A percentile compares a stretch with the other conserved stretches of the same genome.
Conservation (phyloP, 495 filamentous ascomycete species). For the Tuber melanosporum region DNA sequence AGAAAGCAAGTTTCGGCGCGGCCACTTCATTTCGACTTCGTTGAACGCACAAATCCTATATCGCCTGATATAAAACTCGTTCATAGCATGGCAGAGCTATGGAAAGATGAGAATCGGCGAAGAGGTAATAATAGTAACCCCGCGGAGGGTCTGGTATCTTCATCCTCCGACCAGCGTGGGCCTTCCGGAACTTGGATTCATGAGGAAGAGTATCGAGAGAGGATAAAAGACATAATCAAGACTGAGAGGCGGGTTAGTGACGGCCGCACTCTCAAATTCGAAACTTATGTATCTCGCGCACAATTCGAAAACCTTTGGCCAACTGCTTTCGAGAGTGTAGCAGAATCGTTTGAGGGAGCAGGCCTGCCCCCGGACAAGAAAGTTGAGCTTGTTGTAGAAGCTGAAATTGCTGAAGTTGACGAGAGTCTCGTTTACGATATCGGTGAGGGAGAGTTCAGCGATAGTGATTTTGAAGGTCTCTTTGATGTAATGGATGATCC, state of each 20-base stretch:
- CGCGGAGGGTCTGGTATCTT: slow-evolving; percentile 67
- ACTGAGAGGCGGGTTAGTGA: slow-evolving; percentile 56
- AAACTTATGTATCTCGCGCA: slow-evolving; percentile 53
- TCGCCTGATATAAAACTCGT: slow-evolving; percentile 62
- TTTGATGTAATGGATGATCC: slow-evolving; percentile 29
- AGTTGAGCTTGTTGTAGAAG: slow-evolving; percentile 29
- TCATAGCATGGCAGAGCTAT: slow-evolving; percentile 87
- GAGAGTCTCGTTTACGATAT: slow-evolving; percentile 47
- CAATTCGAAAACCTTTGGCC: slow-evolving; percentile 56
- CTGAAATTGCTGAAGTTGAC: slow-evolving; percentile 51
- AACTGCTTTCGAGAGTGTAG: slow-evolving; percentile 72
- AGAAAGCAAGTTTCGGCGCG: slow-evolving; percentile 64
- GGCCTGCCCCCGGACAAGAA: slow-evolving; percentile 5
- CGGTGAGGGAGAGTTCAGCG: slow-evolving; percentile 35
- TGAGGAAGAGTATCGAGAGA: slow-evolving; percentile 70
- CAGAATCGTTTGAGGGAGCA: slow-evolving; percentile 59
- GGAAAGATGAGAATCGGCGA: slow-evolving; percentile 81
- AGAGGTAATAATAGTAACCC: slow-evolving; percentile 42
- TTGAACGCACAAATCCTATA: slow-evolving; percentile 62
- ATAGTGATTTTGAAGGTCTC: slow-evolving; percentile 19
- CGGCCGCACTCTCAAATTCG: slow-evolving; percentile 52
- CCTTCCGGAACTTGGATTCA: slow-evolving; percentile 76
- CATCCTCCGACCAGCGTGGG: slow-evolving; percentile 73
- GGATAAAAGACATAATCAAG: slow-evolving; percentile 54
- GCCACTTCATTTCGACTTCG: slow-evolving; percentile 77